Percentiles rank a stretch among this genome's conserved stretches.
Evolutionary conservation across 192 early-diverging fungal genomes (phyloP).

Genomic region (Podila verticillata): DNA sequence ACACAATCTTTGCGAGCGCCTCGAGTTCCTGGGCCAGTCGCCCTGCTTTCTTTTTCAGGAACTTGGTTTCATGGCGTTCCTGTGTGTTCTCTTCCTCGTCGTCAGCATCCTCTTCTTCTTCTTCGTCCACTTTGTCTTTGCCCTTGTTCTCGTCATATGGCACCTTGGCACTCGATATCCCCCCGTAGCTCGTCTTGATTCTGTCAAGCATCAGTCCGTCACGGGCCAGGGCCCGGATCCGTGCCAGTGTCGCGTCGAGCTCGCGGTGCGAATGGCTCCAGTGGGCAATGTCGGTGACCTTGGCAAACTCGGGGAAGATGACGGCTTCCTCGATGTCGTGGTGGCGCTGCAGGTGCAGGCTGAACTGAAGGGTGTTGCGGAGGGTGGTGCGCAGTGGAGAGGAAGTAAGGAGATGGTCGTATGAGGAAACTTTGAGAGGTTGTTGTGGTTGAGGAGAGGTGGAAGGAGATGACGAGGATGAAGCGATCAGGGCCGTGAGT

Average conservation of each 20-base stretch:
- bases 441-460: background rate
- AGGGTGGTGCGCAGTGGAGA: background rate
- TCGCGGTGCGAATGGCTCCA: constrained; percentile 1
- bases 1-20: background rate
- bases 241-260: background rate
- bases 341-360: background rate
- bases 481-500: background rate
- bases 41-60: background rate
- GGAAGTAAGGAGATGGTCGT: background rate
- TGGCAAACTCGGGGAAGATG: constrained; percentile 2
- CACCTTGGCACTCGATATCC: background rate
- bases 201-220: background rate
- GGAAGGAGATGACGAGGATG: background rate
- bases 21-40: background rate
- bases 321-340: background rate
- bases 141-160: background rate
- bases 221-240: background rate
- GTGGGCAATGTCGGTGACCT: constrained; percentile 4
- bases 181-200: background rate
- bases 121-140: background rate
- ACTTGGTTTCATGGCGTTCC: background rate
- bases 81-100: background rate
- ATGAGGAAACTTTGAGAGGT: background rate
- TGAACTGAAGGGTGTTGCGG: background rate
- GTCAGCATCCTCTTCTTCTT: background rate